Conservation (phyloP, 2,329 filamentous ascomycete genomes). For the Pestalotiopsis sp. region DNA sequence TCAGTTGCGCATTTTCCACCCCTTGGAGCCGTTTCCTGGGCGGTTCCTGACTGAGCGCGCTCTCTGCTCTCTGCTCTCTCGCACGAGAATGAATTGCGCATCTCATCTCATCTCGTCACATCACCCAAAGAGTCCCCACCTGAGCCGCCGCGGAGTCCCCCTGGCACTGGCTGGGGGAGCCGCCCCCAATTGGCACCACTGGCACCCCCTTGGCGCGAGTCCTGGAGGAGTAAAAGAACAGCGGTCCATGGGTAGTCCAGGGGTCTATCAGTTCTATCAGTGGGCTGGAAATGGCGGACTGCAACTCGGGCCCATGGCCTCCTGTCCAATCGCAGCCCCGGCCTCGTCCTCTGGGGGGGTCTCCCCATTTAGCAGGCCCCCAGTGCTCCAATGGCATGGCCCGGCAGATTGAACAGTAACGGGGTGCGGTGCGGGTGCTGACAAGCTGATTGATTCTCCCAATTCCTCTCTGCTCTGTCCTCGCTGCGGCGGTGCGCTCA, state of each 20-base stretch:
- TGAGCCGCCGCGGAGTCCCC: not conserved
- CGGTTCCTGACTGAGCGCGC: not conserved
- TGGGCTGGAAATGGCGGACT: slow-evolving; percentile 10
- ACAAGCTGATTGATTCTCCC: not conserved
- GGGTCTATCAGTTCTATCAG: slow-evolving; percentile 11
- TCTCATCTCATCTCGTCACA: not conserved
- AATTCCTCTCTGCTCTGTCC: not conserved
- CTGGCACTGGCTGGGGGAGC: not conserved
- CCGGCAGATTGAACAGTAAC: slow-evolving; percentile 4
- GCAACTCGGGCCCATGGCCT: not conserved
- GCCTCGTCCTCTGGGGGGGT: not conserved
- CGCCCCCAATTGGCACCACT: not conserved
- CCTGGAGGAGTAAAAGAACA: not conserved
- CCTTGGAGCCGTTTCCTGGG: not conserved
- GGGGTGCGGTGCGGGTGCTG: not conserved
- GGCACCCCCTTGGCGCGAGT: not conserved
- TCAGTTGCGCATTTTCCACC: not conserved
- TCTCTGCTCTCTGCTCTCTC: not conserved
- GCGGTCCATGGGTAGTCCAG: not conserved
- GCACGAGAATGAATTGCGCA: not conserved
- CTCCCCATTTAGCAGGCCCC: not conserved
- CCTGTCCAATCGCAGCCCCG: slow-evolving; percentile 9
- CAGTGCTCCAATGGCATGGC: too few species aligned
- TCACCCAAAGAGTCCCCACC: not conserved
- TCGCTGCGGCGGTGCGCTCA: slow-evolving; percentile 1